Evolutionary conservation across 805 yeast genomes (phyloP), one percentile per base, ranked within the genome.

Genomic region (Sugiyamaella valdiviana): DNA sequence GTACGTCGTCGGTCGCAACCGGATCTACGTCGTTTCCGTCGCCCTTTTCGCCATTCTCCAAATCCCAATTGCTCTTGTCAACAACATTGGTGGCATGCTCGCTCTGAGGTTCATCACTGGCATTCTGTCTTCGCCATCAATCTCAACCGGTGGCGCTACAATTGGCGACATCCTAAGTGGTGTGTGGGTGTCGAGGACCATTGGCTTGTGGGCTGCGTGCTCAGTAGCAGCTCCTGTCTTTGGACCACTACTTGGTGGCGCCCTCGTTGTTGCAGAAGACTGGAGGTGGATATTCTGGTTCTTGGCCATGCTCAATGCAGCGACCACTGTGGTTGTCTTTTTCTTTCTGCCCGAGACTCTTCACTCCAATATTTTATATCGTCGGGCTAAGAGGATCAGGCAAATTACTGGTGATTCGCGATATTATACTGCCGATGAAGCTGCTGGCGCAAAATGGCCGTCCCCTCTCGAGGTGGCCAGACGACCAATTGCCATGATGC

Each of bases 121-220:
- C 1, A 72, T 82, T 23, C 74, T 84, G 44, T 85, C 90, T 1
- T 82, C 91, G 1, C 95, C 95, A 2, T 88, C 93, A 0, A 72
- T 87, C 63, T 83, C 95, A 3, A 78, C 85, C 56, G 95, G 88
- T n/a, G 91, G 90, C 51, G 83, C 81, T 6, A 66, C 78, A 5
- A 61, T 78, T 39, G 75, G 76, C 20, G 84, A 79, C 59, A 63
- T 79, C 42, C 60, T 72, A 10, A 79, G 83, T 1, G 54, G 72
- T 19, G 61, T 69, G 16, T 64, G 64, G 47, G 60, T 71, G 35
- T 78, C 82, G 2, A 52, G 73, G 17, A 74, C 74, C 1, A 62
- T 80, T 42, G 77, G 75, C 3, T 47, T 67, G 9, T 80, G 85
- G 85, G 68, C 77, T 9, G 51, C 74, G 20, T 76, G 74, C 43